These are phyloP conservation scores for Fusarium torulosum DNA, from an alignment of 2,329 filamentous ascomycete genomes.

Conservation along the genomic window DNA sequence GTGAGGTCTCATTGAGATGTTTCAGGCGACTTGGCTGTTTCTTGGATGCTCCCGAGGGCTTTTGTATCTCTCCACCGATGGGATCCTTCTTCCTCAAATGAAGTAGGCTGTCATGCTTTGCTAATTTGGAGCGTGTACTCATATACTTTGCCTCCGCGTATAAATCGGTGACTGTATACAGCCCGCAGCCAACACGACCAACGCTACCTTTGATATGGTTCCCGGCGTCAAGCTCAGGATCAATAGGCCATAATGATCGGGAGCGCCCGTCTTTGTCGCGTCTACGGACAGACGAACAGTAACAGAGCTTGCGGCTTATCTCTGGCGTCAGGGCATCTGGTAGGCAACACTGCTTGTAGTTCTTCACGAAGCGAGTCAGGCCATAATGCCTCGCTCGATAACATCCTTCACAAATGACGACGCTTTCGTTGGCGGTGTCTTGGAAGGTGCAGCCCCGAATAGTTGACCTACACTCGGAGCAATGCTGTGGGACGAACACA, in stretches of 20 bases:
- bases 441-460: constrained; percentile 47
- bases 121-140: constrained; percentile 19
- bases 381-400: constrained; percentile 50
- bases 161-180: constrained; percentile 28
- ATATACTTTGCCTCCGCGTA: constrained; percentile 46
- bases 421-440: constrained; percentile 13
- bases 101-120: constrained; percentile 21
- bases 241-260: constrained; percentile 38
- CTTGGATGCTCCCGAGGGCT: not conserved
- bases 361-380: constrained; percentile 47
- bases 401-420: constrained; percentile 52
- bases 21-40: constrained; percentile 6
- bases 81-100: constrained; percentile 12
- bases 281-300: constrained; percentile 39
- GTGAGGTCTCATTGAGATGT: constrained; percentile 21
- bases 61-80: constrained; percentile 1
- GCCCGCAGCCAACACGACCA: constrained; percentile 11
- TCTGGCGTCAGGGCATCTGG: constrained; percentile 43
- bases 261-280: constrained; percentile 34
- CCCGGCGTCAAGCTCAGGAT: not conserved
- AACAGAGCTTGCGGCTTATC: constrained; percentile 46
- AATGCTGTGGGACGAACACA: constrained; percentile 37
- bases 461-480: constrained; percentile 33
- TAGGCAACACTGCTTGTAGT: constrained; percentile 53
- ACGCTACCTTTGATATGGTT: constrained; percentile 30